Conservation (phyloP, 2,329 filamentous ascomycete species). For the Coniochaeta hoffmannii region DNA sequence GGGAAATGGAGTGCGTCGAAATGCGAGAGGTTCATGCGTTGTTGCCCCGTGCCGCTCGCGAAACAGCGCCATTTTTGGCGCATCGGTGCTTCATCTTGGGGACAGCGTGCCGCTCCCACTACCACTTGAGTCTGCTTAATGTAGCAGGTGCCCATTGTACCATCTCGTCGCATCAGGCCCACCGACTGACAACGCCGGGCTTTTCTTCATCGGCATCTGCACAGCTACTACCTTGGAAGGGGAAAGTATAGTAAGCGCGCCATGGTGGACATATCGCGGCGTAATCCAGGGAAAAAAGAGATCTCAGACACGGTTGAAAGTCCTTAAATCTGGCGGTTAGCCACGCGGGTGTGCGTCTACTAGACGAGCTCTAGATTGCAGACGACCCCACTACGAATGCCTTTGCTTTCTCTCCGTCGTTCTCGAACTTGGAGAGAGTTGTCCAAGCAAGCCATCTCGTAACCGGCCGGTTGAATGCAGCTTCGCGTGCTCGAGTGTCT, state of each 20-base stretch:
- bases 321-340: constrained; percentile 5
- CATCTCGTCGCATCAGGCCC: background rate
- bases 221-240: no score
- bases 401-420: background rate
- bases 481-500: background rate
- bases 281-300: constrained; percentile 3
- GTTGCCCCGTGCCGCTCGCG: background rate
- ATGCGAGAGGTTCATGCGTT: background rate
- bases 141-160: background rate
- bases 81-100: background rate
- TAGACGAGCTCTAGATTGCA: no score
- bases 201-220: background rate
- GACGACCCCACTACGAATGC: background rate
- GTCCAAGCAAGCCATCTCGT: background rate
- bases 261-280: background rate
- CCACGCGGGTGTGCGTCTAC: constrained; percentile 1
- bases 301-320: constrained; percentile 1
- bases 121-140: background rate
- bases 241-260: constrained; percentile 1
- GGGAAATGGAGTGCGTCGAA: no score
- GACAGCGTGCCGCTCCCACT: background rate
- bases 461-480: background rate
- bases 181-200: background rate
- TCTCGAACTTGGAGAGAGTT: background rate
- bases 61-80: background rate